Percentiles rank a stretch among this genome's conserved stretches.
phyloP scores from a whole-genome alignment of 805 yeast genomes.

The Saccharomycopsis malanga region DNA sequence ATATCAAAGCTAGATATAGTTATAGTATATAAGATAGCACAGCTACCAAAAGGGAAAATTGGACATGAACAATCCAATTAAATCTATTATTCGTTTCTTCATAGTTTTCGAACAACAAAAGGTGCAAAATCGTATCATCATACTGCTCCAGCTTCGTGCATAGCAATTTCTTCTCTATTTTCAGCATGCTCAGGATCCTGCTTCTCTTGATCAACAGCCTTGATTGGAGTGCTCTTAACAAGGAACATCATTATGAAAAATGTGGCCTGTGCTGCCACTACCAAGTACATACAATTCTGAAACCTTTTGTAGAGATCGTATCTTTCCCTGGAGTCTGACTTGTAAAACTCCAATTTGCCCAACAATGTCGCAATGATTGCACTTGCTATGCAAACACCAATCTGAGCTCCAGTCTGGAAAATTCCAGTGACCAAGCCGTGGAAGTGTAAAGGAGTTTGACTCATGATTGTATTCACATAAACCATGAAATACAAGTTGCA shows the following conservation, averaged over 20 bases:
- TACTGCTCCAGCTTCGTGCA: no score
- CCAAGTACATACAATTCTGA: not conserved
- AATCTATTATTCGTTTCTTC: no score
- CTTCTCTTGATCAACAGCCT: no score
- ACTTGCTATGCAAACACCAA: constrained; percentile 28
- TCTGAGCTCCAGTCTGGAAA: constrained; percentile 31
- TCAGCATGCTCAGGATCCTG: no score
- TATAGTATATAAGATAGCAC: no score
- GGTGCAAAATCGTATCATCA: no score
- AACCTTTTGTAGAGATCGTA: not conserved
- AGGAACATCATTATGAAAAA: not conserved
- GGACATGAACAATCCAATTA: no score
- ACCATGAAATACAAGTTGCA: constrained; percentile 31
- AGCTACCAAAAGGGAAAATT: no score
- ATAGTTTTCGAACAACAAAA: no score
- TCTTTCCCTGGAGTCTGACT: not conserved
- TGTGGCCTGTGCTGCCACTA: not conserved
- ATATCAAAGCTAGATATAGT: no score
- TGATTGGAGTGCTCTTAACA: not conserved
- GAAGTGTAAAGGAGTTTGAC: constrained; percentile 31
- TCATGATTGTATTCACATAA: constrained; percentile 28
- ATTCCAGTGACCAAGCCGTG: constrained; percentile 36
- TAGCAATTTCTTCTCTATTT: no score
- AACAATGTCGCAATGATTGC: constrained; percentile 27
- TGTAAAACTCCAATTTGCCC: constrained; percentile 23